Percentiles rank a stretch among this genome's conserved stretches.
Evolutionary conservation across 2,329 filamentous ascomycete species (phyloP).

Genomic region (Pseudogymnoascus sp.): DNA sequence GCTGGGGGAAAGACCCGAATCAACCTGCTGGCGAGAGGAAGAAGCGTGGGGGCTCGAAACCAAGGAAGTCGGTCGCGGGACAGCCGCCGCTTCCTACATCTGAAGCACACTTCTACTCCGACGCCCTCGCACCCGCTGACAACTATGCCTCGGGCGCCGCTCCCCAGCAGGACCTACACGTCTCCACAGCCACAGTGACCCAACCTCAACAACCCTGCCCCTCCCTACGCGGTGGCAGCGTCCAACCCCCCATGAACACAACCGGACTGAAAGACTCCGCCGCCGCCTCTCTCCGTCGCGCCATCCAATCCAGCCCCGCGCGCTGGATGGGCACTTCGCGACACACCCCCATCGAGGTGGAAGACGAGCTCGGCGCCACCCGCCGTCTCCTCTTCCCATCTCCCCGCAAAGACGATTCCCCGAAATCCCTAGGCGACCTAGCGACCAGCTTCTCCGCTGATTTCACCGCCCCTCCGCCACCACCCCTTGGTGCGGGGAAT

Average conservation of each 20-base stretch:
- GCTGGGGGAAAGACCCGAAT: slow-evolving; percentile 53
- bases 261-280: slow-evolving; percentile 26
- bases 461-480: slow-evolving; percentile 17
- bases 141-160: slow-evolving; percentile 10
- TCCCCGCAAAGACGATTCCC: slow-evolving; percentile 55
- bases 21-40: slow-evolving; percentile 34
- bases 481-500: slow-evolving; percentile 10
- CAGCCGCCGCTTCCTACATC: slow-evolving; percentile 33
- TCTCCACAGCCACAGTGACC: background rate
- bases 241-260: slow-evolving; percentile 21
- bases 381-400: slow-evolving; percentile 70
- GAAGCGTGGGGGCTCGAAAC: slow-evolving; percentile 34
- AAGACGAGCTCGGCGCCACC: slow-evolving; percentile 46
- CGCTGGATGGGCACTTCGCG: slow-evolving; percentile 39
- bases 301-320: slow-evolving; percentile 31
- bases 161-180: background rate
- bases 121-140: slow-evolving; percentile 42
- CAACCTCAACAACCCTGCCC: background rate
- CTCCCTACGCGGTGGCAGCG: slow-evolving; percentile 19
- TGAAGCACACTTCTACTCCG: slow-evolving; percentile 46
- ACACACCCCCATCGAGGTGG: slow-evolving; percentile 47
- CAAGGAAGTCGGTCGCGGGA: slow-evolving; percentile 15
- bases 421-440: slow-evolving; percentile 53
- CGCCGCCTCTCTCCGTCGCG: slow-evolving; percentile 24
- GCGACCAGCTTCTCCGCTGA: slow-evolving; percentile 38